Percentiles rank a stretch among this genome's conserved stretches.
Evolutionary conservation across 257 asterid species (phyloP).

Genomic region (Capsicum pubescens): DNA sequence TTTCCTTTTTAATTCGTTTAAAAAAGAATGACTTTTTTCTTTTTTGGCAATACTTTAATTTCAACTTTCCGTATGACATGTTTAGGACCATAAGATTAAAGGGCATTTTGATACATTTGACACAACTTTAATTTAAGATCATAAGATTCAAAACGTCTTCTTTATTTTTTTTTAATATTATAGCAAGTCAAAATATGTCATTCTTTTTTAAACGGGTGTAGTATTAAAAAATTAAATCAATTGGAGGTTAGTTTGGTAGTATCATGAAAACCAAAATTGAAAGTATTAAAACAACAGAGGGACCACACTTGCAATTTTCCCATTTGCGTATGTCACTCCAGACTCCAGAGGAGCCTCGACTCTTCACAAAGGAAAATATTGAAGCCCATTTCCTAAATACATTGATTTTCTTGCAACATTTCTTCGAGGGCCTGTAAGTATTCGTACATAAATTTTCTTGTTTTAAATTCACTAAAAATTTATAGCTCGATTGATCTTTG

Average conservation of each 20-base stretch:
- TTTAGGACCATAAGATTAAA: too few species aligned
- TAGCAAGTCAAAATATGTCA: too few species aligned
- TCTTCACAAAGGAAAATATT: conserved; percentile 10
- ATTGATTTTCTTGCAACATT: conserved; percentile 22
- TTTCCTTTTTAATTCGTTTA: too few species aligned
- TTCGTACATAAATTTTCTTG: background rate
- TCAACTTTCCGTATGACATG: too few species aligned
- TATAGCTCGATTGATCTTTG: conserved; percentile 5
- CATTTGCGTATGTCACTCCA: background rate
- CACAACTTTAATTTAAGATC: too few species aligned
- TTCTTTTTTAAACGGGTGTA: too few species aligned
- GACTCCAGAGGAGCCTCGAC: background rate
- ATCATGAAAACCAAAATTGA: background rate
- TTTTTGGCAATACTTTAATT: too few species aligned
- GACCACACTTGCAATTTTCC: background rate
- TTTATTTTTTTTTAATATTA: too few species aligned
- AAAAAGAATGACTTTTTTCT: too few species aligned
- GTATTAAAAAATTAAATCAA: too few species aligned
- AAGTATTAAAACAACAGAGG: background rate
- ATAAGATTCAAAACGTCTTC: too few species aligned
- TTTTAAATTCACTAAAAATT: background rate
- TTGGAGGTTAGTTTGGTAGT: background rate
- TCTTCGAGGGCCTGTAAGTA: conserved; percentile 18
- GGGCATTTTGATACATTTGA: too few species aligned
- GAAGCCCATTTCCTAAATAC: conserved; percentile 1